These are phyloP conservation scores for Suhomyces canberraensis DNA, from an alignment of 805 yeast species.

Conservation along the genomic window DNA sequence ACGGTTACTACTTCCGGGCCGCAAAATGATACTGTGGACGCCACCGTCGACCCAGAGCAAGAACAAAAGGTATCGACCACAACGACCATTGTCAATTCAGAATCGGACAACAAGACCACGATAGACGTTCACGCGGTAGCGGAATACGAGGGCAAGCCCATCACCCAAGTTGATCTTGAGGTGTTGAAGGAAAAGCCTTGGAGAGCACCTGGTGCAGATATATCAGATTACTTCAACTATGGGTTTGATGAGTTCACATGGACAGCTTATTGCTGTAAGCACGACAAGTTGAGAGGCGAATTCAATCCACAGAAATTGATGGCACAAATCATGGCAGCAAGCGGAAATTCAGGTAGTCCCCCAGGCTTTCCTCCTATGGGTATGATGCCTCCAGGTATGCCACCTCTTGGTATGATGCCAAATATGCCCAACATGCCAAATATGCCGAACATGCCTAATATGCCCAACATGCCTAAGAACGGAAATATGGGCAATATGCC, in stretches of 20 bases:
- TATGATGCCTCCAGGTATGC: constrained; percentile 17
- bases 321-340: constrained; percentile 52
- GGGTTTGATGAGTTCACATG: constrained; percentile 97
- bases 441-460: constrained; percentile 23
- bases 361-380: constrained; percentile 24
- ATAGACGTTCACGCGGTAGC: constrained; percentile 72
- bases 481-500: constrained; percentile 23
- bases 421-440: constrained; percentile 19
- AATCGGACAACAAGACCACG: constrained; percentile 39
- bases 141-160: constrained; percentile 72
- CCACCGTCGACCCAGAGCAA: constrained; percentile 17
- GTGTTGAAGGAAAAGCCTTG: constrained; percentile 93
- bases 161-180: constrained; percentile 76
- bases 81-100: constrained; percentile 31
- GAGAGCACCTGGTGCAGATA: constrained; percentile 96
- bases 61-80: constrained; percentile 30
- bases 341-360: constrained; percentile 9
- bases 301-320: constrained; percentile 80
- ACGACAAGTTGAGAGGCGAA: constrained; percentile 74
- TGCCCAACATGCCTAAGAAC: constrained; percentile 16
- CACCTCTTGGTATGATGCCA: constrained; percentile 10
- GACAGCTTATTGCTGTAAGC: constrained; percentile 88
- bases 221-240: constrained; percentile 90
- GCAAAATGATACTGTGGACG: constrained; percentile 29
- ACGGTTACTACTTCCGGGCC: constrained; percentile 20